Percentiles rank a stretch among this genome's conserved stretches.
phyloP scores from a whole-genome alignment of 2,329 filamentous ascomycete genomes.

The Phoma sp. region DNA sequence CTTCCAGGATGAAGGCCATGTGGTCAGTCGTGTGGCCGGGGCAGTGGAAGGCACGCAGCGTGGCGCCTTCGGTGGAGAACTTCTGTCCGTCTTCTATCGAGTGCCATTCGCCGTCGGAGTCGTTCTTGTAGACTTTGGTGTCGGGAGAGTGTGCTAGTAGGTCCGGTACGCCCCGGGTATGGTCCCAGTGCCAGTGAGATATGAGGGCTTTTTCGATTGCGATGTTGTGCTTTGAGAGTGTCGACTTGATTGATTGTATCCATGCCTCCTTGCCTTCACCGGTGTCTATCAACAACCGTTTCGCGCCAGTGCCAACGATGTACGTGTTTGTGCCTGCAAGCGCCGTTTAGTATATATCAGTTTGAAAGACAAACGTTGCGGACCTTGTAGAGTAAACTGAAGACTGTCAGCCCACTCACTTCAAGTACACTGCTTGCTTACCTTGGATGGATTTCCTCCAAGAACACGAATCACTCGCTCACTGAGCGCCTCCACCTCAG shows the following conservation, averaged over 20 bases:
- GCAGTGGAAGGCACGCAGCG: conserved; percentile 70
- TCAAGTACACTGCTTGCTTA: conserved; percentile 40
- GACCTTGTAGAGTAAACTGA: conserved; percentile 70
- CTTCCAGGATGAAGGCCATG: conserved; percentile 76
- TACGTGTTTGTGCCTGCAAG: conserved; percentile 90
- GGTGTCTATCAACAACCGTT: conserved; percentile 86
- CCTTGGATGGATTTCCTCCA: conserved; percentile 89
- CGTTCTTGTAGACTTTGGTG: conserved; percentile 71
- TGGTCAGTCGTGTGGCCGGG: conserved; percentile 86
- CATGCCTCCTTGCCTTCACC: conserved; percentile 82
- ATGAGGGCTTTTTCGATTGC: conserved; percentile 74
- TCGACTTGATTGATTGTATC: conserved; percentile 69
- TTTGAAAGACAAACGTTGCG: not conserved
- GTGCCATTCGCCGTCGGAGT: conserved; percentile 59
- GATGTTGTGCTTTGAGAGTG: conserved; percentile 72
- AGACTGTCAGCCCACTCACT: conserved; percentile 22
- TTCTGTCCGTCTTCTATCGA: conserved; percentile 65
- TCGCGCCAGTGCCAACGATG: conserved; percentile 76
- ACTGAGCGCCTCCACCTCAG: conserved; percentile 79
- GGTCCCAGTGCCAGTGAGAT: conserved; percentile 93
- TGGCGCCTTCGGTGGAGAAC: conserved; percentile 68
- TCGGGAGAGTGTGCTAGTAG: conserved; percentile 70
- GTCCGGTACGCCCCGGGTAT: conserved; percentile 77
- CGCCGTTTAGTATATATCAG: conserved; percentile 13
- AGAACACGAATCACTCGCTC: conserved; percentile 82